phyloP scores from a whole-genome alignment of 108 stramenopile species.

The Skeletonema marinoi region DNA sequence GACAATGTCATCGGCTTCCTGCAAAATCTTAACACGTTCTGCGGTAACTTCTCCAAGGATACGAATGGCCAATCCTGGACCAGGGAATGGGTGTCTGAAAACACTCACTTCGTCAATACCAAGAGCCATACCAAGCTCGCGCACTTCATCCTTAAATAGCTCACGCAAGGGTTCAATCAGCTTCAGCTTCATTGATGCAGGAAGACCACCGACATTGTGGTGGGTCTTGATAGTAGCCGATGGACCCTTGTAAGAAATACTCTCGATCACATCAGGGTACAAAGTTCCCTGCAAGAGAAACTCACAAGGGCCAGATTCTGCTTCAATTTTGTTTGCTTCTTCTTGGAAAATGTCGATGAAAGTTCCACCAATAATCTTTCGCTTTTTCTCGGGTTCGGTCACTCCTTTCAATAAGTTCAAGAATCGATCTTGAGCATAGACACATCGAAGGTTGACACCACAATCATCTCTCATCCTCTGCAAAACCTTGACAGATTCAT shows the following conservation, averaged over 20 bases:
- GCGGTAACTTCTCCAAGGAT: conserved; percentile 90
- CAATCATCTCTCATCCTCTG: conserved; percentile 89
- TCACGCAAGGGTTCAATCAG: conserved; percentile 98
- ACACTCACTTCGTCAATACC: conserved; percentile 95
- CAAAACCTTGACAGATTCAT: conserved; percentile 90
- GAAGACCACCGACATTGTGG: conserved; percentile 98
- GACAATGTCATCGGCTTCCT: conserved; percentile 96
- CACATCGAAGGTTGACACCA: conserved; percentile 91
- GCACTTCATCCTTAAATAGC: conserved; percentile 98
- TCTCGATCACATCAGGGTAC: conserved; percentile 99
- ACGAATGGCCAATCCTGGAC: conserved; percentile 98
- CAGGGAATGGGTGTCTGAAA: conserved; percentile 99
- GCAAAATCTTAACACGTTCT: conserved; percentile 89
- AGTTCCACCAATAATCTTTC: conserved; percentile 96
- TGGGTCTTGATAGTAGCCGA: conserved; percentile 99
- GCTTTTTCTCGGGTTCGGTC: conserved; percentile 96
- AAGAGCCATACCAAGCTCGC: conserved; percentile 90
- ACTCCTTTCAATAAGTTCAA: conserved; percentile 85
- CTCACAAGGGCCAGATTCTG: conserved; percentile 71
- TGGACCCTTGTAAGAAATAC: conserved; percentile 98
- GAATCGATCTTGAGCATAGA: conserved; percentile 95
- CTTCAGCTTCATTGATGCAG: conserved; percentile 93
- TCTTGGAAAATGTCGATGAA: conserved; percentile 99
- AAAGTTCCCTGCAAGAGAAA: conserved; percentile 96
- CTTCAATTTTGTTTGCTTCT: conserved; percentile 89